phyloP scores from a whole-genome alignment of 1,284 basidiomycete genomes.

The Athelia sp. region DNA sequence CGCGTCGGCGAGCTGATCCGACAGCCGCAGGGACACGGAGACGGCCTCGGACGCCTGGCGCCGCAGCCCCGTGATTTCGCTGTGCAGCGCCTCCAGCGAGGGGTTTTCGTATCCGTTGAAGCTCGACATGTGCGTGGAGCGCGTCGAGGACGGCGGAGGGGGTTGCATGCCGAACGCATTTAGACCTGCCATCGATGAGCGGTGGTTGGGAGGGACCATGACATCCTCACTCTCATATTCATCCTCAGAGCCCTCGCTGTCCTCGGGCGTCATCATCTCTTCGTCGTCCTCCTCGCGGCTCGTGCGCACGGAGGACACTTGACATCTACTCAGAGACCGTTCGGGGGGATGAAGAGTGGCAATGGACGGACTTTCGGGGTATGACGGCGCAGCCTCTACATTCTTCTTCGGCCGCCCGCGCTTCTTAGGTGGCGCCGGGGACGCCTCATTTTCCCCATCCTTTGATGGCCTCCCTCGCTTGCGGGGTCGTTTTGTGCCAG shows the following conservation, averaged over 20 bases:
- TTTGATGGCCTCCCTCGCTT: slow-evolving; percentile 66
- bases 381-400: slow-evolving; percentile 1
- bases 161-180: slow-evolving; percentile 7
- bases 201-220: slow-evolving; percentile 36
- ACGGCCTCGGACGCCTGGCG: slow-evolving; percentile 63
- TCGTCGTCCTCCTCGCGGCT: slow-evolving; percentile 16
- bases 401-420: slow-evolving; percentile 46
- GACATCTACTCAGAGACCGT: slow-evolving; percentile 4
- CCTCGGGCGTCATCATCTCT: slow-evolving; percentile 27
- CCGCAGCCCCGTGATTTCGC: slow-evolving; percentile 55
- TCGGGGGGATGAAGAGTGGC: slow-evolving; percentile 3
- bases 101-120: slow-evolving; percentile 19
- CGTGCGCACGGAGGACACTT: slow-evolving; percentile 14
- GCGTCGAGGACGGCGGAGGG: slow-evolving; percentile 25
- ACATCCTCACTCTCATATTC: slow-evolving; percentile 64
- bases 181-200: slow-evolving; percentile 19
- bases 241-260: slow-evolving; percentile 34
- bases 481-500: slow-evolving; percentile 75
- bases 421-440: slow-evolving; percentile 26
- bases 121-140: slow-evolving; percentile 13
- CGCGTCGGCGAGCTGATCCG: slow-evolving; percentile 59
- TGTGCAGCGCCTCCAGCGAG: slow-evolving; percentile 53
- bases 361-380: slow-evolving; percentile 1
- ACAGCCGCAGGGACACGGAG: slow-evolving; percentile 51
- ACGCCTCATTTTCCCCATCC: slow-evolving; percentile 24